Conservation (phyloP, 2,329 filamentous ascomycete genomes). For the Xylaria sp. region DNA sequence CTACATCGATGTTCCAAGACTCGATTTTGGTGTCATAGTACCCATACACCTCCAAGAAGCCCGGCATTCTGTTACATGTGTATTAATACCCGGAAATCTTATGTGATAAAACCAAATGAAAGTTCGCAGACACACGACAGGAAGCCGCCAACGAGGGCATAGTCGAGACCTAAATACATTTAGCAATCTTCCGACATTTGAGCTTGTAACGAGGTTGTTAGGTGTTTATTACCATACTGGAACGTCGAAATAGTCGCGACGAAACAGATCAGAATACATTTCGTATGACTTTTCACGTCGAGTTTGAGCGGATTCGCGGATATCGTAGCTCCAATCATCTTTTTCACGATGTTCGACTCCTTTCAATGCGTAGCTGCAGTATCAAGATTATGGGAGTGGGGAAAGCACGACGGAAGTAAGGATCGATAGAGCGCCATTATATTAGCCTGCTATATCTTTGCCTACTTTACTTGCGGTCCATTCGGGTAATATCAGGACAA, state of each 20-base stretch:
- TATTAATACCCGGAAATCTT: background rate
- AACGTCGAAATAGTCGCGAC: slow-evolving; percentile 43
- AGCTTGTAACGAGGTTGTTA: no score
- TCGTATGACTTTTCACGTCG: slow-evolving; percentile 39
- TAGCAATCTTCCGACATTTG: background rate
- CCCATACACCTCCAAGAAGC: slow-evolving; percentile 44
- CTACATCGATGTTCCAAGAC: slow-evolving; percentile 41
- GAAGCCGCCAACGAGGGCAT: slow-evolving; percentile 44
- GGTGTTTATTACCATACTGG: slow-evolving; percentile 38
- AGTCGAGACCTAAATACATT: slow-evolving; percentile 38
- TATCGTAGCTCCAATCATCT: slow-evolving; percentile 32
- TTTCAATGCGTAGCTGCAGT: background rate
- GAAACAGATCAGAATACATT: slow-evolving; percentile 40
- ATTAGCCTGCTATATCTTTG: background rate
- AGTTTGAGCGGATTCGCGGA: slow-evolving; percentile 40
- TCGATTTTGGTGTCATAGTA: slow-evolving; percentile 36
- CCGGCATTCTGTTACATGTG: slow-evolving; percentile 39
- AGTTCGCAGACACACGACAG: slow-evolving; percentile 32
- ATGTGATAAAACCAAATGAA: background rate
- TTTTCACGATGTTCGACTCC: slow-evolving; percentile 9
- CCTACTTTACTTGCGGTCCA: background rate
- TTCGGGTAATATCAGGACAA: slow-evolving; percentile 8
- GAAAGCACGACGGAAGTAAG: background rate
- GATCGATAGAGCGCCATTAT: background rate
- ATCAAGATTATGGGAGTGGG: background rate